Evolutionary conservation across 2,329 filamentous ascomycete species (phyloP).

Genomic region (Leptographium galeiforme): DNA sequence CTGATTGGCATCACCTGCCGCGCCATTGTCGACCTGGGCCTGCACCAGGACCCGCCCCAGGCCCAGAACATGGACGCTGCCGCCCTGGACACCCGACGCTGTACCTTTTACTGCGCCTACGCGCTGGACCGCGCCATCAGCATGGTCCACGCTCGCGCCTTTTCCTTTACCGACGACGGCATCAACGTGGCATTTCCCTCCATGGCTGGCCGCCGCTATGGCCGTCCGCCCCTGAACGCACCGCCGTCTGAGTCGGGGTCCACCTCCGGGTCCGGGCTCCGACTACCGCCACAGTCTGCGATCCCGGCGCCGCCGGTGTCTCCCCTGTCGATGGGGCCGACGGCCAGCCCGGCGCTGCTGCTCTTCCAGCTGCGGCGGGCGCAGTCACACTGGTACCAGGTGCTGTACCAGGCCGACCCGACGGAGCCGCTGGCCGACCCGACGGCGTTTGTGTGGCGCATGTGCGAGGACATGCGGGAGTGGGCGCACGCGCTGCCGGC

Average conservation of each 20-base stretch:
- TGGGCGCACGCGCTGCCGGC: constrained; percentile 71
- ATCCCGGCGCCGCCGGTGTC: constrained; percentile 3
- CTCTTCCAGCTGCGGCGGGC: constrained; percentile 73
- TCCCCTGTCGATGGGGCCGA: constrained; percentile 31
- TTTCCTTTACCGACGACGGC: constrained; percentile 87
- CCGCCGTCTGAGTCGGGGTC: background rate
- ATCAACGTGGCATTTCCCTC: constrained; percentile 68
- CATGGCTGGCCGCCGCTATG: constrained; percentile 14
- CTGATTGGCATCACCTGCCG: constrained; percentile 81
- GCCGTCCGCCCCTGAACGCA: background rate
- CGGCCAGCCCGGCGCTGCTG: constrained; percentile 57
- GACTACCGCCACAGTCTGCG: constrained; percentile 20
- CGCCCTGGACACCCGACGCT: constrained; percentile 62
- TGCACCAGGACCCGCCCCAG: constrained; percentile 78
- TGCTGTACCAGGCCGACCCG: constrained; percentile 67
- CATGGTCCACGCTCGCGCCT: constrained; percentile 73
- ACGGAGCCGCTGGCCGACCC: constrained; percentile 51
- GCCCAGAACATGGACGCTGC: constrained; percentile 54
- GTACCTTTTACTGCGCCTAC: constrained; percentile 85
- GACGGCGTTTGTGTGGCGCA: constrained; percentile 59
- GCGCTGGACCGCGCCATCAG: constrained; percentile 79
- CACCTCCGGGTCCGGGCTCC: background rate
- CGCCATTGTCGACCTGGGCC: constrained; percentile 76
- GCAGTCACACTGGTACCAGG: constrained; percentile 82
- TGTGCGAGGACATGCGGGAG: constrained; percentile 60